These are phyloP conservation scores for Macrocystidia cucumis DNA, from an alignment of 1,284 basidiomycete species.

Conservation along the genomic window DNA sequence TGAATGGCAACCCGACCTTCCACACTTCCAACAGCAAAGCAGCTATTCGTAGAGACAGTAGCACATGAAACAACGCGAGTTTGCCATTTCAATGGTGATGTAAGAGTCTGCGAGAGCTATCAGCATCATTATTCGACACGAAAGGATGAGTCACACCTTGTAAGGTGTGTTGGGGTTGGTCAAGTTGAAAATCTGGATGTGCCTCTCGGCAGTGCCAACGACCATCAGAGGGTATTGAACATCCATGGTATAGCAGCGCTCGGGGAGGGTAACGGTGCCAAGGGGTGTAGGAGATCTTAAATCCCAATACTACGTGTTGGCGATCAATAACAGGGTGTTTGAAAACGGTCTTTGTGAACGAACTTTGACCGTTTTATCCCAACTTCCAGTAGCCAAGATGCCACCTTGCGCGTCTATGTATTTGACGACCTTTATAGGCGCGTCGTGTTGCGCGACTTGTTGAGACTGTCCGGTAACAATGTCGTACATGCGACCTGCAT, in stretches of 20 bases:
- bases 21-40: slow-evolving; percentile 90
- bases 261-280: slow-evolving; percentile 75
- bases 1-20: slow-evolving; percentile 97
- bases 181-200: slow-evolving; percentile 86
- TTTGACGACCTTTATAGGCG: slow-evolving; percentile 69
- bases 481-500: slow-evolving; percentile 78
- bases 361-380: slow-evolving; percentile 90
- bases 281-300: slow-evolving; percentile 67
- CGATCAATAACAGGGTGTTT: background rate
- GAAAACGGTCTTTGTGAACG: slow-evolving; percentile 5
- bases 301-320: slow-evolving; percentile 78
- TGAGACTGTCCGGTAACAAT: slow-evolving; percentile 62
- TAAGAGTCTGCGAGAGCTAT: slow-evolving; percentile 45
- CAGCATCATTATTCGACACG: background rate
- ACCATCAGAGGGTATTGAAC: slow-evolving; percentile 84
- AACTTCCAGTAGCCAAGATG: slow-evolving; percentile 80
- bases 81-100: slow-evolving; percentile 90
- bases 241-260: slow-evolving; percentile 88
- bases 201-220: slow-evolving; percentile 89
- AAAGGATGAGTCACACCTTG: slow-evolving; percentile 42
- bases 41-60: slow-evolving; percentile 57
- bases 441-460: slow-evolving; percentile 82
- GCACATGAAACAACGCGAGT: slow-evolving; percentile 88
- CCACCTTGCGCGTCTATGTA: slow-evolving; percentile 72
- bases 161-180: slow-evolving; percentile 70